A percentile compares a stretch with the other conserved stretches of the same genome.
phyloP scores from a whole-genome alignment of 163 green algal species.

The Picocystis sp. region DNA sequence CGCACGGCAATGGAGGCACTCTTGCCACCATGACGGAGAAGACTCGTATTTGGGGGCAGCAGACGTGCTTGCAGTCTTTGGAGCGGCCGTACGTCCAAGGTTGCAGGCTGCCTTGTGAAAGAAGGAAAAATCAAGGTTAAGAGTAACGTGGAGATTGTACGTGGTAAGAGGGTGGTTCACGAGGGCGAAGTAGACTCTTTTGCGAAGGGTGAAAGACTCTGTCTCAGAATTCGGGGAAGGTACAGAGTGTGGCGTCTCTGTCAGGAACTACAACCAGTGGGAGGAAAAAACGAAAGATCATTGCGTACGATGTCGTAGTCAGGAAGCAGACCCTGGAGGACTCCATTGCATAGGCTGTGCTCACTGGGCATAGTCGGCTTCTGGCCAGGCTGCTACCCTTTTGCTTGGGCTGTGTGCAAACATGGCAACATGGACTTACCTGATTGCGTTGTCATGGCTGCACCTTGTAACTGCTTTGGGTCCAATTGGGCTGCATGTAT shows the following conservation, averaged over 20 bases:
- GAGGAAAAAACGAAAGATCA: slow-evolving; percentile 69
- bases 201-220: slow-evolving; percentile 82
- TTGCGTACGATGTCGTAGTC: slow-evolving; percentile 43
- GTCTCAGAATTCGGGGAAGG: slow-evolving; percentile 66
- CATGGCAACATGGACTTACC: no score
- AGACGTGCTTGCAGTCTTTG: slow-evolving; percentile 81
- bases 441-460: no score
- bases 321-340: slow-evolving; percentile 54
- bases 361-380: neutral
- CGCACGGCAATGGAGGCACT: slow-evolving; percentile 80
- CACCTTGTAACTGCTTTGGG: no score
- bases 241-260: slow-evolving; percentile 75
- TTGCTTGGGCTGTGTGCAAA: no score
- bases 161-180: slow-evolving; percentile 42
- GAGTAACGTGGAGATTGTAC: slow-evolving; percentile 20
- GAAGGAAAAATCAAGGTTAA: slow-evolving; percentile 33
- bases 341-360: slow-evolving; percentile 12
- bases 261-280: slow-evolving; percentile 68
- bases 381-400: no score
- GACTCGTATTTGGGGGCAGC: slow-evolving; percentile 33
- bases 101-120: slow-evolving; percentile 52
- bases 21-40: slow-evolving; percentile 59
- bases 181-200: slow-evolving; percentile 55
- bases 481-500: no score
- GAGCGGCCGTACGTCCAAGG: slow-evolving; percentile 39